phyloP scores from a whole-genome alignment of 768 basidiomycete genomes.

The Lentinus brumalis region DNA sequence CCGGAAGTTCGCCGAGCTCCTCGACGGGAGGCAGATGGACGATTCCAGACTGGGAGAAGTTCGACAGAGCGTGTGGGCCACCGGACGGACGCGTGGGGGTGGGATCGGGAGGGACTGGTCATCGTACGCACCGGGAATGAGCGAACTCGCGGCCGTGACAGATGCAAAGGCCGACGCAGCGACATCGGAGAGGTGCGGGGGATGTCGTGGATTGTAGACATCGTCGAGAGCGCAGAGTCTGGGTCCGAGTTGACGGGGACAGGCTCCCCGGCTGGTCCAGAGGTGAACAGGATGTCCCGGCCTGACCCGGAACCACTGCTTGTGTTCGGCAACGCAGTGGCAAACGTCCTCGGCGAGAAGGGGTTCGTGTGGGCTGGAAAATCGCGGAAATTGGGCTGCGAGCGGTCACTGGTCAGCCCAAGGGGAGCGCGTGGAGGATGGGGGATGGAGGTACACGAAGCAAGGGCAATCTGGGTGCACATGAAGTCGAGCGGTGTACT shows the following conservation, averaged over 20 bases:
- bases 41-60: slow-evolving; percentile 32
- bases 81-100: neutral
- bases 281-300: neutral
- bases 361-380: slow-evolving; percentile 20
- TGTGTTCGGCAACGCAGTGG: slow-evolving; percentile 4
- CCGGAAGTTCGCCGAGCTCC: neutral
- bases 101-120: neutral
- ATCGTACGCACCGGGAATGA: slow-evolving; percentile 2
- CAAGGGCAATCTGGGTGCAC: no score
- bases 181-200: slow-evolving; percentile 22
- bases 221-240: neutral
- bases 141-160: slow-evolving; percentile 1
- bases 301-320: neutral
- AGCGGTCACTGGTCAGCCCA: neutral
- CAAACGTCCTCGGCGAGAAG: slow-evolving; percentile 21
- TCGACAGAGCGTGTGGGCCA: slow-evolving; percentile 3
- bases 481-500: neutral
- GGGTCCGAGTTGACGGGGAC: neutral
- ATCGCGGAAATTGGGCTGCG: slow-evolving; percentile 27
- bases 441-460: no score
- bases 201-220: slow-evolving; percentile 23
- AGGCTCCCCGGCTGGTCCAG: slow-evolving; percentile 20
- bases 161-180: slow-evolving; percentile 24
- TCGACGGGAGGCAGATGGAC: slow-evolving; percentile 31
- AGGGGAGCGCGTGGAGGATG: neutral